A percentile compares a stretch with the other conserved stretches of the same genome.
Evolutionary conservation across 306 rosid genomes (phyloP).

Genomic region (Lathyrus oleraceus): DNA sequence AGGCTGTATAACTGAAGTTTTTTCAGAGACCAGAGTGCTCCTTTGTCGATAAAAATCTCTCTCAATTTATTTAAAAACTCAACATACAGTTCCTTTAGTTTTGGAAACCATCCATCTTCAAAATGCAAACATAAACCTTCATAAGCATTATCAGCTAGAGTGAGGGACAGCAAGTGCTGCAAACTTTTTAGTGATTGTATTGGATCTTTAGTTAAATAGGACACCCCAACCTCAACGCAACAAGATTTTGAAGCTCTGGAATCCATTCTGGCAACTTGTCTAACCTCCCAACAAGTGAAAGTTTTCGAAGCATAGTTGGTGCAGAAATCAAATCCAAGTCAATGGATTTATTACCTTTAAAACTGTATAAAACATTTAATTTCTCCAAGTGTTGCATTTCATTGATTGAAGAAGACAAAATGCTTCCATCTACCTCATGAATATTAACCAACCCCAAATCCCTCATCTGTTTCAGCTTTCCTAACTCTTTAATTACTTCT

Average conservation of each 20-base stretch:
- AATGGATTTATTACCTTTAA: too few relatives aligned
- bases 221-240: accelerated
- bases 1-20: accelerated
- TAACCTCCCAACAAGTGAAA: not conserved
- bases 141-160: accelerated
- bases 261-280: not conserved
- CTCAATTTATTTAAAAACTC: not conserved
- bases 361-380: too few relatives aligned
- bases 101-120: constrained; percentile 1
- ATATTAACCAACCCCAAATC: too few relatives aligned
- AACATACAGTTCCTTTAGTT: not conserved
- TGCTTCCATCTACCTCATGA: too few relatives aligned
- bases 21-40: not conserved
- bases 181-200: not conserved
- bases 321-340: not conserved
- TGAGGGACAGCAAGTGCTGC: not conserved
- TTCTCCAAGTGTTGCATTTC: too few relatives aligned
- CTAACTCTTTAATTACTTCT: not conserved
- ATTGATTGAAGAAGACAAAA: too few relatives aligned
- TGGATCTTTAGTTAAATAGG: not conserved
- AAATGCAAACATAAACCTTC: not conserved
- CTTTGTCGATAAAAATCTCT: not conserved
- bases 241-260: not conserved
- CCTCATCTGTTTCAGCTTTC: too few relatives aligned
- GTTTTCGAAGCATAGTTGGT: not conserved